A percentile compares a stretch with the other conserved stretches of the same genome.
Conservation (phyloP, 345 rosid species). For the Citrus medica region DNA sequence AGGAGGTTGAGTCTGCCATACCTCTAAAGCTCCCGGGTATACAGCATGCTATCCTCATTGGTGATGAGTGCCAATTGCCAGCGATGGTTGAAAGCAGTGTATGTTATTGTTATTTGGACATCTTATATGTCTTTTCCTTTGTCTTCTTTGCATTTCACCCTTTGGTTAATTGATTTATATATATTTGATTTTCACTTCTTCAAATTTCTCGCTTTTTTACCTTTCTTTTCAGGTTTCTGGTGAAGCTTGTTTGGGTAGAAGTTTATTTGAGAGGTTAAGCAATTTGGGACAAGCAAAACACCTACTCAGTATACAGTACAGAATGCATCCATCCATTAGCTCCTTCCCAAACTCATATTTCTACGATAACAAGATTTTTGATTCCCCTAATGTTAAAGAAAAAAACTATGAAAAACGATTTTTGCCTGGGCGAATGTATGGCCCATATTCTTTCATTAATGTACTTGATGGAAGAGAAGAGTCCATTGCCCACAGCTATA, state of each 20-base stretch:
- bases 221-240: conserved; percentile 28
- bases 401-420: background rate
- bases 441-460: conserved; percentile 40
- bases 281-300: conserved; percentile 41
- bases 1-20: conserved; percentile 52
- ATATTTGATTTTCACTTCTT: background rate
- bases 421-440: conserved; percentile 5
- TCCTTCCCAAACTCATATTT: conserved; percentile 51
- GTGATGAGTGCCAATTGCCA: conserved; percentile 54
- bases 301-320: conserved; percentile 52
- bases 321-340: conserved; percentile 83
- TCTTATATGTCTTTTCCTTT: background rate
- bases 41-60: conserved; percentile 41
- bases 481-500: background rate
- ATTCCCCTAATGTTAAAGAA: background rate
- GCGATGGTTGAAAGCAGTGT: conserved; percentile 46
- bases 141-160: background rate
- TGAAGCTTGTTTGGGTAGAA: conserved; percentile 48
- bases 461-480: background rate
- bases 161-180: background rate
- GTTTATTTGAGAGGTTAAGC: conserved; percentile 65
- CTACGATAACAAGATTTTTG: conserved; percentile 25
- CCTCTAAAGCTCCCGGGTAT: conserved; percentile 43
- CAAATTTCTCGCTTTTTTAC: background rate
- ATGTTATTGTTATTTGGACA: conserved; percentile 2